Evolutionary conservation across 345 rosid species (phyloP).

Genomic region (Passiflora organensis): DNA sequence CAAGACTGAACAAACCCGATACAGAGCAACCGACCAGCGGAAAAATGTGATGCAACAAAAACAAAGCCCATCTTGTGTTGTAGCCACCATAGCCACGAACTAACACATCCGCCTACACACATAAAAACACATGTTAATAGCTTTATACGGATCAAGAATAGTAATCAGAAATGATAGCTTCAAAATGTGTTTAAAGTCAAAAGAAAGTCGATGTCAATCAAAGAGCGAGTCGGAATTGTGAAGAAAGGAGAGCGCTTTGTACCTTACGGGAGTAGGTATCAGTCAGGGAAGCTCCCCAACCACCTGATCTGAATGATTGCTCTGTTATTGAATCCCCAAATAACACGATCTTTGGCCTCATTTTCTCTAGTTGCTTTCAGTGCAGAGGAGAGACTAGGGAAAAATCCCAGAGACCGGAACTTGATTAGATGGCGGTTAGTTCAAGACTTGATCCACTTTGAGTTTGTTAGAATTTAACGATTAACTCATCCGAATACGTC

Average conservation of each 20-base stretch:
- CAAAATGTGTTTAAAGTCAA: background rate
- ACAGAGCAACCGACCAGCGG: slow-evolving; percentile 43
- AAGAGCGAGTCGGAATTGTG: background rate
- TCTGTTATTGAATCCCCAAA: slow-evolving; percentile 91
- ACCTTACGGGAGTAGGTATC: slow-evolving; percentile 84
- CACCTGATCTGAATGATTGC: slow-evolving; percentile 68
- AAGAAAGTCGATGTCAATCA: background rate
- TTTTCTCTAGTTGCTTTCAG: too few relatives aligned
- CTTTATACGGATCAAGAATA: background rate
- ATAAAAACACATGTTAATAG: too few relatives aligned
- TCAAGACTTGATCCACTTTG: too few relatives aligned
- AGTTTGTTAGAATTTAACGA: too few relatives aligned
- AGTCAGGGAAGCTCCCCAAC: slow-evolving; percentile 88
- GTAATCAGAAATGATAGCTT: background rate
- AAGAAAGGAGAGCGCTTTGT: background rate
- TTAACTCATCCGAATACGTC: too few relatives aligned
- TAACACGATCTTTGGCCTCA: slow-evolving; percentile 72
- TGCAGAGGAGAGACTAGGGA: too few relatives aligned
- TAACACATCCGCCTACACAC: slow-evolving; percentile 56
- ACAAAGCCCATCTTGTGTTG: slow-evolving; percentile 90
- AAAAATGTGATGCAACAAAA: slow-evolving; percentile 68
- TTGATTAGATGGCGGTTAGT: too few relatives aligned
- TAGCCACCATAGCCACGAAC: slow-evolving; percentile 94
- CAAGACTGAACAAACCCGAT: background rate
- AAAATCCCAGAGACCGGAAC: too few relatives aligned